Percentiles rank a stretch among this genome's conserved stretches.
These are phyloP conservation scores for Trichoderma breve DNA, from an alignment of 2,329 filamentous ascomycete species.

Conservation along the genomic window DNA sequence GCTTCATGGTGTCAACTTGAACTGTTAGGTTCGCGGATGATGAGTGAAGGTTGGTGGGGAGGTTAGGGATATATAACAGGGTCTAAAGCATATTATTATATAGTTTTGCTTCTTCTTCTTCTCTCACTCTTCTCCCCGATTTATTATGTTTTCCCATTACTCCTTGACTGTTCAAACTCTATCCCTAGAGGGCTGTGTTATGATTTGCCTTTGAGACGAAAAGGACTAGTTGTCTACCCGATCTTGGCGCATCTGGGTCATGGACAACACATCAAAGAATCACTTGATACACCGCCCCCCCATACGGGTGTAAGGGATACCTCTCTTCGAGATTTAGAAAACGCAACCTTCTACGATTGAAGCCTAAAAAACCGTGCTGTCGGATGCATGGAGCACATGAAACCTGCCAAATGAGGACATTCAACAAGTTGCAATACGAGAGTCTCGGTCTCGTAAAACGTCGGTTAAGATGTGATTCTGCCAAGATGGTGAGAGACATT, in stretches of 20 bases:
- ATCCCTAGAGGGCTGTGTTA: background rate
- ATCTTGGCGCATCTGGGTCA: background rate
- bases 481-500: background rate
- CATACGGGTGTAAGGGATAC: background rate
- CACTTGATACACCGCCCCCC: background rate
- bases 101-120: background rate
- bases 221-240: background rate
- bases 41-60: background rate
- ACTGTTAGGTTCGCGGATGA: background rate
- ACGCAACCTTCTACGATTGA: background rate
- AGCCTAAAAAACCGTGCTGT: background rate
- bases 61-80: no score
- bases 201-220: background rate
- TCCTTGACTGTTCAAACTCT: background rate
- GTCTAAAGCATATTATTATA: background rate
- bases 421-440: background rate
- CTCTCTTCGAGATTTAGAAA: background rate
- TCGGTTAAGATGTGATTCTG: background rate
- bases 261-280: background rate
- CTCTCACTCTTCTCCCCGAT: background rate
- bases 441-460: background rate
- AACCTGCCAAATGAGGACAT: background rate
- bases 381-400: background rate
- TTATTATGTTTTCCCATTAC: background rate
- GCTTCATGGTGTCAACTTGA: constrained; percentile 1